A percentile compares a stretch with the other conserved stretches of the same genome.
Conservation (phyloP, 139 green algal species). For the Closterium sp. region DNA sequence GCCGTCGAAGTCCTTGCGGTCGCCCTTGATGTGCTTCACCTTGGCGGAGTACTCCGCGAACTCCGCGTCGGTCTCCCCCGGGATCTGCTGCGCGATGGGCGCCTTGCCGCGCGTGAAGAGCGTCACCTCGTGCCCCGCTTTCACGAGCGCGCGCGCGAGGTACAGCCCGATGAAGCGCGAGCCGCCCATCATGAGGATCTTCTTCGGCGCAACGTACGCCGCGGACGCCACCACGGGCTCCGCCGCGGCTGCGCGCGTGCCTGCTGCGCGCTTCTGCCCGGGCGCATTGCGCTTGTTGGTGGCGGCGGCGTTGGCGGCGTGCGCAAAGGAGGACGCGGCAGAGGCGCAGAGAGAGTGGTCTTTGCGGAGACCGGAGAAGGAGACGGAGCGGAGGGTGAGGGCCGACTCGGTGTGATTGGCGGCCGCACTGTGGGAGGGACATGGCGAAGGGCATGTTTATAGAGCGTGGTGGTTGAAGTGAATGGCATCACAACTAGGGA, state of each 20-base stretch:
- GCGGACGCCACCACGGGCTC: neutral
- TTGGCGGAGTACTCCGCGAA: constrained; percentile 67
- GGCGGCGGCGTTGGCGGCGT: neutral
- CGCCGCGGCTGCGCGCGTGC: neutral
- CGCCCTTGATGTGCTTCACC: constrained; percentile 88
- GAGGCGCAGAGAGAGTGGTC: neutral
- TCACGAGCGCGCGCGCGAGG: constrained; percentile 84
- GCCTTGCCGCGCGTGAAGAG: constrained; percentile 93
- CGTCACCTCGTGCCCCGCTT: constrained; percentile 83
- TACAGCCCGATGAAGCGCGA: constrained; percentile 97
- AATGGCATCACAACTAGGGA: no score
- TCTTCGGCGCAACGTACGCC: constrained; percentile 46
- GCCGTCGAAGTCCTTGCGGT: constrained; percentile 72
- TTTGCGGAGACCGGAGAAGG: neutral
- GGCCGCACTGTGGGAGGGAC: neutral
- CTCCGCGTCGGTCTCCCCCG: constrained; percentile 79
- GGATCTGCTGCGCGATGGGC: constrained; percentile 78
- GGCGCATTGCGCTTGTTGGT: neutral
- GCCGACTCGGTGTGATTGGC: neutral
- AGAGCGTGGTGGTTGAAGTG: no score
- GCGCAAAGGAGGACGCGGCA: neutral
- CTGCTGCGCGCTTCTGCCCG: neutral
- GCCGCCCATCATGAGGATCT: constrained; percentile 71
- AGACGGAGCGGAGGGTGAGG: neutral
- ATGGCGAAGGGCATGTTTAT: neutral